Conservation (phyloP, 148 eudicot species). For the Rhododendron ovatum region DNA sequence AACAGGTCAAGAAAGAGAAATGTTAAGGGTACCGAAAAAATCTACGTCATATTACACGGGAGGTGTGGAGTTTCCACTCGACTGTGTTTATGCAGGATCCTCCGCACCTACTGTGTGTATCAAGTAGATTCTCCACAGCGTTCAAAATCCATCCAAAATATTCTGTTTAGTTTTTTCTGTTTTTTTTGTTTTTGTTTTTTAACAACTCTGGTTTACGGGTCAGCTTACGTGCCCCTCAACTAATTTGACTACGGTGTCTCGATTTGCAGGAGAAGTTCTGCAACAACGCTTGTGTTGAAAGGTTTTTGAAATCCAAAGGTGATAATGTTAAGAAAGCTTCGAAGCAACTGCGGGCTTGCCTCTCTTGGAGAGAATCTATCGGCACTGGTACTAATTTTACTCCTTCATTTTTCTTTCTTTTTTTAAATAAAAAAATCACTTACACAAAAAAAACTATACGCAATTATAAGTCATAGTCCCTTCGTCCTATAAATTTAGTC, state of each 20-base stretch:
- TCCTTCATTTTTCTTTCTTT: background rate
- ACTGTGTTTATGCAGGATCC: background rate
- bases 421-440: background rate
- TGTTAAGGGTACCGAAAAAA: background rate
- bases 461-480: too few relatives aligned
- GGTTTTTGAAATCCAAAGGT: slow-evolving; percentile 76
- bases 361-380: slow-evolving; percentile 75
- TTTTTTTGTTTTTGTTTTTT: background rate
- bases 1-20: too few relatives aligned
- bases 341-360: slow-evolving; percentile 68
- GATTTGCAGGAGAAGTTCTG: slow-evolving; percentile 80
- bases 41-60: background rate
- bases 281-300: slow-evolving; percentile 71
- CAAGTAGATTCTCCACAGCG: too few relatives aligned
- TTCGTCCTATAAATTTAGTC: too few relatives aligned
- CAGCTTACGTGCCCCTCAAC: background rate
- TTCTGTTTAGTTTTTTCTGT: background rate
- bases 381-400: slow-evolving; percentile 49
- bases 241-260: background rate
- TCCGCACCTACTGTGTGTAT: too few relatives aligned
- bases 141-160: background rate
- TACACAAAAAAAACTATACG: too few relatives aligned
- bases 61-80: background rate
- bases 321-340: slow-evolving; percentile 84
- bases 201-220: too few relatives aligned